Percentiles rank a stretch among this genome's conserved stretches.
Conservation (phyloP, 345 rosid genomes). For the Eucalyptus caleyi region DNA sequence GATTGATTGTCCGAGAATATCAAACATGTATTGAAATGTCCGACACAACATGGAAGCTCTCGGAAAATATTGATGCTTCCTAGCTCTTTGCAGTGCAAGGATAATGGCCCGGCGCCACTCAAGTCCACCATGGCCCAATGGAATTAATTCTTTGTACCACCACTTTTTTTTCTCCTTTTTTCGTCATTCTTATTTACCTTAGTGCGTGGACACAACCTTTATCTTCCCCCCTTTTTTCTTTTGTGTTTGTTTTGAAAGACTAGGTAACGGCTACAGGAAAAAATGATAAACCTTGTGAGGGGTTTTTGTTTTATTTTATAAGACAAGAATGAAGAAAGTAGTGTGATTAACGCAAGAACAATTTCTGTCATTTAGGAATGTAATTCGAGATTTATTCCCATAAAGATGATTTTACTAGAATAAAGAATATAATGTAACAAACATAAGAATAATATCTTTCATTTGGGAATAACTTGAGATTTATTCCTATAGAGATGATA, state of each 20-base stretch:
- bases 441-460: background rate
- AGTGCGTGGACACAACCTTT: no score
- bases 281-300: background rate
- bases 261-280: background rate
- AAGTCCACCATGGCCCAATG: no score
- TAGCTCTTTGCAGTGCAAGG: no score
- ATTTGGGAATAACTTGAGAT: background rate
- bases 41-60: rapidly evolving
- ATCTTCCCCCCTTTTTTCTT: background rate
- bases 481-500: background rate
- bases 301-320: background rate
- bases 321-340: background rate
- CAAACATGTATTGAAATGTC: rapidly evolving
- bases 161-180: no score
- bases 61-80: no score
- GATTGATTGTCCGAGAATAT: rapidly evolving
- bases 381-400: background rate
- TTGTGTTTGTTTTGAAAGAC: background rate
- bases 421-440: background rate
- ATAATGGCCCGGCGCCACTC: no score
- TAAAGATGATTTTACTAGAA: background rate
- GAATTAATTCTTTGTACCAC: no score
- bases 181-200: no score
- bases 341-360: background rate
- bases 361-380: background rate